Evolutionary conservation across 2,329 filamentous ascomycete species (phyloP), one percentile per base, ranked within the genome.

Genomic region (Trichoderma guizhouense): DNA sequence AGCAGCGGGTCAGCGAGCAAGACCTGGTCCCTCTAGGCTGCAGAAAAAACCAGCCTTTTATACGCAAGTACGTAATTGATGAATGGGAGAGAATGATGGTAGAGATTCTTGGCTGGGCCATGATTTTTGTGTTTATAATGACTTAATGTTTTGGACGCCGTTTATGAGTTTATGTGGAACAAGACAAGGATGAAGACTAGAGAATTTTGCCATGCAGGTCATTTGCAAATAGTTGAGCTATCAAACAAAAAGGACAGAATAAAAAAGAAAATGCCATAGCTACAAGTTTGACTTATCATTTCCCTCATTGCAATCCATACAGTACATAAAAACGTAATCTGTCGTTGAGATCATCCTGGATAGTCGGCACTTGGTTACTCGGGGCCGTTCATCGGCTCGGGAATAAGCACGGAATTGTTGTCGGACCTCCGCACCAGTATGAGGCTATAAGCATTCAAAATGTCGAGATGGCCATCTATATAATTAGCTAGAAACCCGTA

Each of bases 121-220:
- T 30, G 55, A 62, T 30, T 36, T 36, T 34, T n/a, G n/a, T 32
- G 53, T 26, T 28, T 51, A 67, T 69, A 69, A 69, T 61, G 66
- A 61, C 55, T 55, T 67, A 47, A 72, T 69, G 71, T 63, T 64
- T 72, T 68, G 21, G 30, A 70, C 60, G 53, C 66, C 65, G 66
- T 70, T 69, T 36, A 72, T 60, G 71, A 72, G 24, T 61, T 65
- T 65, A 69, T 15, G 57, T 69, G 51, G 58, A 57, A 64, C 26
- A 58, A 67, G 26, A 51, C 51, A 30, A 24, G 28, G 60, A 53
- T 24, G 65, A 39, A 32, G 14, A 51, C n/a, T 53, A 53, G 30
- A 61, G 18, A 21, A 36, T 28, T 68, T 69, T 61, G 66, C 66
- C 61, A 69, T 65, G 68, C 51, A 11, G 66, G 66, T 57, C 66